Evolutionary conservation across 208 protist genomes (phyloP), one percentile per base, ranked within the genome.

Genomic region (Kentomonas sorsogonicus): DNA sequence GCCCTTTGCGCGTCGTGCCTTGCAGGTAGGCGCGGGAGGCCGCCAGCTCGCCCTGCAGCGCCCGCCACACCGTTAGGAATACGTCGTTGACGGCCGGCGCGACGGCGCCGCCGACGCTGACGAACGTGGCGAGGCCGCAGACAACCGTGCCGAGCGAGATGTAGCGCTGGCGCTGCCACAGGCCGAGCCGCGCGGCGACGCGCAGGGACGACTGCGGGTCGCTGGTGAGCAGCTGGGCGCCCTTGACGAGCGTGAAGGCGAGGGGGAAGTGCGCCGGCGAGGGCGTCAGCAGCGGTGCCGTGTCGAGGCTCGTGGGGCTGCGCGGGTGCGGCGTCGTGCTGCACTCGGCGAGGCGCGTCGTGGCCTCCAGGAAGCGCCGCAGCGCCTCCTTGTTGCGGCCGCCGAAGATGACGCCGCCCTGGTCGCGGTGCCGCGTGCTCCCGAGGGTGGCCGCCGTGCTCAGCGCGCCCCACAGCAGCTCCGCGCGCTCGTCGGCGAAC

Each of bases 401-500:
- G n/a, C 39, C 68, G 46, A 84, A 88, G 50, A 80, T 72, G 40
- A 74, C 56, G 18, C 70, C 69, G 26, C 66, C 43, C 36, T 70
- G 58, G 54, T 88, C 80, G 16, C 59, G 55, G 11, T 67, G 53
- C 5, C 62, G 52, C 15, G 69, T 72, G 20, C 54, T 44, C 53
- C 77, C 64, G 33, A 89, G 40, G 2, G 69, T 65, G 26, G 70
- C 48, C 20, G 63, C 53, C 30, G 75, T 66, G 51, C 69, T 72
- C 16, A 89, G 66, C 44, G 66, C 67, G 1, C 71, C 41, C 81
- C 77, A 83, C 33, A 85, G 53, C 59, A 84, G 50, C 55, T 76
- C 65, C 4, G 74, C 61, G 11, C 53, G 48, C 38, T 83, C 76
- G 7, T 36, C 50, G 16, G 26, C 26, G 44, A 71, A 82, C 29